Conservation (phyloP, 2,329 filamentous ascomycete species). For the Trichoderma sp. region DNA sequence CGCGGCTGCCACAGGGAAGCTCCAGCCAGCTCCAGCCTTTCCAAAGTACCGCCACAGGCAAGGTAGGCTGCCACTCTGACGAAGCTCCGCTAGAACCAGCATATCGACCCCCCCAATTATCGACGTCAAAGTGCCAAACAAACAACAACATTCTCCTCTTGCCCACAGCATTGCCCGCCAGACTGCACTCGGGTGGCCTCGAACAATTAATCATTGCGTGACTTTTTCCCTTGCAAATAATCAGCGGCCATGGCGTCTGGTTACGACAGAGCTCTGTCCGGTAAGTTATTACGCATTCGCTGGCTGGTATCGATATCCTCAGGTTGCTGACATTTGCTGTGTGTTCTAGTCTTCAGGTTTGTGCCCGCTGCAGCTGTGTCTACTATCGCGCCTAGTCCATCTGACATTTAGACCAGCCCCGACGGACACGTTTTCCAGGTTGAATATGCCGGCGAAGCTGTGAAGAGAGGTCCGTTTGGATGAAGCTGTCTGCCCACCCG, state of each 20-base stretch:
- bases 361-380: slow-evolving; percentile 13
- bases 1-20: slow-evolving; percentile 19
- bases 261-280: slow-evolving; percentile 98
- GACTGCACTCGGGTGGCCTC: background rate
- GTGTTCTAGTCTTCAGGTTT: slow-evolving; percentile 75
- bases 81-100: slow-evolving; percentile 34
- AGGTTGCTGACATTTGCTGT: slow-evolving; percentile 40
- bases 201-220: background rate
- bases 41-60: slow-evolving; percentile 17
- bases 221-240: background rate
- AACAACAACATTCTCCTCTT: background rate
- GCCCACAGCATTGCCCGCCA: slow-evolving; percentile 12
- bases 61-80: slow-evolving; percentile 41
- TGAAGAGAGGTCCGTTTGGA: slow-evolving; percentile 78
- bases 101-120: slow-evolving; percentile 25
- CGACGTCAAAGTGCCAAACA: slow-evolving; percentile 12
- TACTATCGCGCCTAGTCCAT: background rate
- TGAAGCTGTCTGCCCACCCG: slow-evolving; percentile 5
- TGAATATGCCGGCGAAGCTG: slow-evolving; percentile 97
- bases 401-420: slow-evolving; percentile 59
- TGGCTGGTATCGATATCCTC: slow-evolving; percentile 23
- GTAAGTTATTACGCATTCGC: slow-evolving; percentile 55
- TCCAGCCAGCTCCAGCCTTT: slow-evolving; percentile 32
- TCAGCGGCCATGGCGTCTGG: slow-evolving; percentile 71
- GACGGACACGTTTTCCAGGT: slow-evolving; percentile 99